These are phyloP conservation scores for Coccomyxa sp. DNA, from an alignment of 139 green algal species.

Conservation along the genomic window DNA sequence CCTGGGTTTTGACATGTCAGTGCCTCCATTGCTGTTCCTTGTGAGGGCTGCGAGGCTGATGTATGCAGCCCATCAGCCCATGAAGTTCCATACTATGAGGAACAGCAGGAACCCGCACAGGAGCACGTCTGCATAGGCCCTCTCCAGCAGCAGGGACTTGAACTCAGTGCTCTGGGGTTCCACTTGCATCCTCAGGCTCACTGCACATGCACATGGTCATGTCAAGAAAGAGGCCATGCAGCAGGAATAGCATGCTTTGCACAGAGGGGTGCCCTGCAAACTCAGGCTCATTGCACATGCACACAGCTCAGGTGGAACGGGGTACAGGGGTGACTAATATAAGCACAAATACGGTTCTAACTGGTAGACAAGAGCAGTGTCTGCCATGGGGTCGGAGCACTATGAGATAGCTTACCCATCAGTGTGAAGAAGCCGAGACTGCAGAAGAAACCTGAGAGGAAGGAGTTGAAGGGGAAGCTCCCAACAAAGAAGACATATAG, in stretches of 20 bases:
- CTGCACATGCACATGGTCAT: constrained; percentile 21
- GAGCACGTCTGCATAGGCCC: constrained; percentile 78
- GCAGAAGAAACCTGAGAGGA: constrained; percentile 72
- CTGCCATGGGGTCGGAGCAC: not conserved
- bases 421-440: constrained; percentile 74
- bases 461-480: constrained; percentile 87
- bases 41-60: too few species aligned
- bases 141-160: constrained; percentile 41
- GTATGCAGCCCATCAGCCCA: constrained; percentile 69
- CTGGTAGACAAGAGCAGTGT: too few species aligned
- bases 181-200: constrained; percentile 73
- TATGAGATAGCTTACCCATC: constrained; percentile 40
- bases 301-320: not conserved
- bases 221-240: not conserved
- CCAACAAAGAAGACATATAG: constrained; percentile 70
- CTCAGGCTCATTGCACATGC: not conserved
- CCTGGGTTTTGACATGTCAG: too few species aligned
- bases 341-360: too few species aligned
- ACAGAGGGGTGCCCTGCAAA: not conserved
- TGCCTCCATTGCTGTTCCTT: too few species aligned
- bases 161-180: constrained; percentile 55
- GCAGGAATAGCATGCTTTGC: not conserved
- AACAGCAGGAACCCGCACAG: constrained; percentile 65
- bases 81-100: constrained; percentile 69
- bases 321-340: too few species aligned